Conservation (phyloP, 345 rosid species). For the Raphanus raphanistrum region DNA sequence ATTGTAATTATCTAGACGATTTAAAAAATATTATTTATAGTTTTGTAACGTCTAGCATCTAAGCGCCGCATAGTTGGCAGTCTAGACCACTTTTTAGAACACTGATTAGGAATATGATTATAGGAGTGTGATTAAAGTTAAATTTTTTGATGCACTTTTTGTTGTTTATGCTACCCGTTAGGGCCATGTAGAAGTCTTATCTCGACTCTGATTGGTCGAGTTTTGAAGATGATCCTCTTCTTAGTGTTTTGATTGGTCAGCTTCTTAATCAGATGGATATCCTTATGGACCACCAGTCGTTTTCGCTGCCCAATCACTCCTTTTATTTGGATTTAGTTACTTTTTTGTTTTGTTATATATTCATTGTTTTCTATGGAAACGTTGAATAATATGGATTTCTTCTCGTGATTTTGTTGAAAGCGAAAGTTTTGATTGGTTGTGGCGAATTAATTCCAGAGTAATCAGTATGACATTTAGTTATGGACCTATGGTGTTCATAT, state of each 20-base stretch:
- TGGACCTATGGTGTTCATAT: neutral
- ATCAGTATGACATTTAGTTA: neutral
- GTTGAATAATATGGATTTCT: neutral
- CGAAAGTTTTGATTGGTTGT: neutral
- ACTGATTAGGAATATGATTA: neutral
- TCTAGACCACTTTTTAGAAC: too few species aligned
- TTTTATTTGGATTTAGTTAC: neutral
- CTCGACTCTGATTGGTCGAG: neutral
- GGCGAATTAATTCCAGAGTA: neutral
- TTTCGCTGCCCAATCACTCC: neutral
- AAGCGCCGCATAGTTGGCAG: too few species aligned
- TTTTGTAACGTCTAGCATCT: too few species aligned
- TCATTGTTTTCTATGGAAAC: neutral
- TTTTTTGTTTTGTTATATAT: neutral
- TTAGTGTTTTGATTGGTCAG: neutral
- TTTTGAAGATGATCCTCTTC: neutral
- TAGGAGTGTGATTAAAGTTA: neutral
- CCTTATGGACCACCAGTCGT: neutral
- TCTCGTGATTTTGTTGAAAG: neutral
- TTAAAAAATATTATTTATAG: too few species aligned
- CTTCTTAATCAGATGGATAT: neutral
- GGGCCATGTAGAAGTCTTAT: neutral
- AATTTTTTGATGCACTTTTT: neutral
- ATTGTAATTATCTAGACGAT: too few species aligned
- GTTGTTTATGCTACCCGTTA: neutral